A percentile compares a stretch with the other conserved stretches of the same genome.
Evolutionary conservation across 495 filamentous ascomycete genomes (phyloP).

Genomic region (Xylaria cubensis): DNA sequence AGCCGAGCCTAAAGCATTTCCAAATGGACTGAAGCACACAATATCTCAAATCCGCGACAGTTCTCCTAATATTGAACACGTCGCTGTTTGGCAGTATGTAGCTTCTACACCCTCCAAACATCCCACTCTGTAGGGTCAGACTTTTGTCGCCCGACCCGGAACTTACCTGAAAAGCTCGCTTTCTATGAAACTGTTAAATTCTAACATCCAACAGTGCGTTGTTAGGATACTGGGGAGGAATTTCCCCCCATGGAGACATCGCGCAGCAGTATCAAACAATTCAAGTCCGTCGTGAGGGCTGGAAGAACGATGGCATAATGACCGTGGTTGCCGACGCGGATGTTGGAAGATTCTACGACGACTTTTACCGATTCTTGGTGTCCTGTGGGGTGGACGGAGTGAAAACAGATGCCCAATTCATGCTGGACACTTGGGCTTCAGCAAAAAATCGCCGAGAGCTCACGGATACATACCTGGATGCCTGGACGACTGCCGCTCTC

Average conservation of each 20-base stretch:
- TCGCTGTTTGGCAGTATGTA: conserved; percentile 84
- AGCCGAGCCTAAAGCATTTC: conserved; percentile 81
- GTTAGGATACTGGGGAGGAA: conserved; percentile 94
- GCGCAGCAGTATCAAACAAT: conserved; percentile 80
- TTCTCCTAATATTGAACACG: conserved; percentile 76
- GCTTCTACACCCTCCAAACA: neutral
- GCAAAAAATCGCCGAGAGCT: conserved; percentile 71
- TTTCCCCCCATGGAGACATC: conserved; percentile 73
- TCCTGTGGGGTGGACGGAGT: conserved; percentile 76
- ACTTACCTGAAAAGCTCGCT: neutral
- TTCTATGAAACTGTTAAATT: neutral
- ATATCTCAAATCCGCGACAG: conserved; percentile 70
- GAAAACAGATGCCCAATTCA: conserved; percentile 91
- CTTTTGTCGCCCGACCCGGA: neutral
- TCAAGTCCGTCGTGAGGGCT: conserved; percentile 60
- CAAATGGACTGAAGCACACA: conserved; percentile 73
- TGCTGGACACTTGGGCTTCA: conserved; percentile 75
- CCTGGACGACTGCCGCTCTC: conserved; percentile 79
- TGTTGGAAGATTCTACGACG: conserved; percentile 77
- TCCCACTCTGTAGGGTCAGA: neutral
- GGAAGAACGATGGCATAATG: conserved; percentile 66
- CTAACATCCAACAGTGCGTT: conserved; percentile 55
- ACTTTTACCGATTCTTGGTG: conserved; percentile 85
- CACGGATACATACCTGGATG: conserved; percentile 79
- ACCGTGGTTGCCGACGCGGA: conserved; percentile 76